These are phyloP conservation scores for Kwoniella dendrophila DNA, from an alignment of 768 basidiomycete species.

Conservation along the genomic window DNA sequence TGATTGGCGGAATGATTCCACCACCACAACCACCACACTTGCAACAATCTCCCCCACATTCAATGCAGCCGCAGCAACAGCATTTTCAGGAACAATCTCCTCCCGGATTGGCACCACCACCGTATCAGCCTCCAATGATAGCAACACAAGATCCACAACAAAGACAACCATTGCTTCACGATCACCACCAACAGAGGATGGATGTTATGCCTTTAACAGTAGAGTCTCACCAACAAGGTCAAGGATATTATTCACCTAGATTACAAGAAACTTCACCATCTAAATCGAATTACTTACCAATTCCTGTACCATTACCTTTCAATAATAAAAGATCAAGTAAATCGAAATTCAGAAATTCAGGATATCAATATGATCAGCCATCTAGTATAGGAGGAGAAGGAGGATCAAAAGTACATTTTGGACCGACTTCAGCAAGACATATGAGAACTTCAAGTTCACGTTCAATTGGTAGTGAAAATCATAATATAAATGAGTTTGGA, in stretches of 20 bases:
- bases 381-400: too few species aligned
- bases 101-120: too few species aligned
- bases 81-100: too few species aligned
- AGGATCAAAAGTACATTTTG: constrained; percentile 12
- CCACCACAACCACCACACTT: too few species aligned
- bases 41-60: too few species aligned
- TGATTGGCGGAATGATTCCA: background rate
- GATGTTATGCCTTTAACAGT: constrained; percentile 15
- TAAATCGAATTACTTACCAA: constrained; percentile 2
- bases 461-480: background rate
- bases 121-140: constrained; percentile 20
- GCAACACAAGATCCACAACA: constrained; percentile 4
- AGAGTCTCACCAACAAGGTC: background rate
- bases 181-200: background rate
- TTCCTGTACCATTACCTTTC: background rate
- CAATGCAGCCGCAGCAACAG: too few species aligned
- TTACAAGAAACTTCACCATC: constrained; percentile 11
- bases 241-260: constrained; percentile 25
- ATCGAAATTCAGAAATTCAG: too few species aligned
- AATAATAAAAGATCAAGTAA: background rate
- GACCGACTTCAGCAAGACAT: constrained; percentile 11
- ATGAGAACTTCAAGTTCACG: constrained; percentile 2
- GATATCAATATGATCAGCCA: background rate
- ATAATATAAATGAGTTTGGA: constrained; percentile 10
- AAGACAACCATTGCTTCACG: constrained; percentile 5